Evolutionary conservation across 2,329 filamentous ascomycete genomes (phyloP).

Genomic region (Fusarium sterilihyphosum): DNA sequence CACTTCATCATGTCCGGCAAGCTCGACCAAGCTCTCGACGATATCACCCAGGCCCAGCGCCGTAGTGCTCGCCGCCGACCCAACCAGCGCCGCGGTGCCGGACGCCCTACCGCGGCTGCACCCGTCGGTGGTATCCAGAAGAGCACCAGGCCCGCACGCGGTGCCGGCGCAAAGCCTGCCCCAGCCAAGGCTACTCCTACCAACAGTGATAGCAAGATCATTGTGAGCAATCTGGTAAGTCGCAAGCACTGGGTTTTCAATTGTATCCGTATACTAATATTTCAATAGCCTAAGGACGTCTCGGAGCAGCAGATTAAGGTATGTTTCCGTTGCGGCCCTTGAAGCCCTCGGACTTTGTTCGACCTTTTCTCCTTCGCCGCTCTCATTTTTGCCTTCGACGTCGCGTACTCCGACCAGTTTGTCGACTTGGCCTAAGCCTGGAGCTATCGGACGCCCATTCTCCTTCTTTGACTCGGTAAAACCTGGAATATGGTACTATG

Average conservation of each 20-base stretch:
- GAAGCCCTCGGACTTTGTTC: conserved; percentile 75
- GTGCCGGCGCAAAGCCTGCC: conserved; percentile 66
- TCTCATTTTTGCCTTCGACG: conserved; percentile 49
- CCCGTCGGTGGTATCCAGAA: conserved; percentile 91
- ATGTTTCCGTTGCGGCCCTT: conserved; percentile 91
- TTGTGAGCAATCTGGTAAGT: conserved; percentile 97
- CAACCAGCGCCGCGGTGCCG: conserved; percentile 60
- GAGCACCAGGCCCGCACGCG: conserved; percentile 70
- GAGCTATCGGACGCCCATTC: conserved; percentile 44
- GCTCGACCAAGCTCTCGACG: conserved; percentile 96
- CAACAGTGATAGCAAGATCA: conserved; percentile 89
- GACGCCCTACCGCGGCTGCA: conserved; percentile 66
- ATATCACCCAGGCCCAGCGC: conserved; percentile 87
- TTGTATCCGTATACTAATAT: conserved; percentile 57
- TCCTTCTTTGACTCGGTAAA: conserved; percentile 46
- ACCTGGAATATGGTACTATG: conserved; percentile 47
- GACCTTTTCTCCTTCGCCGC: conserved; percentile 61
- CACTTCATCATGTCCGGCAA: conserved; percentile 83
- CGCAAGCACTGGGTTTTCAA: background rate
- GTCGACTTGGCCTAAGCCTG: conserved; percentile 31
- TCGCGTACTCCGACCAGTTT: conserved; percentile 34
- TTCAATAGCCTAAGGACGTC: conserved; percentile 86
- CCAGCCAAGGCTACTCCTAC: conserved; percentile 71
- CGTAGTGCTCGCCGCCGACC: conserved; percentile 65
- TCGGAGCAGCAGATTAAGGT: conserved; percentile 99